Evolutionary conservation across 768 basidiomycete species (phyloP).

Genomic region (Stropharia rugosoannulata): DNA sequence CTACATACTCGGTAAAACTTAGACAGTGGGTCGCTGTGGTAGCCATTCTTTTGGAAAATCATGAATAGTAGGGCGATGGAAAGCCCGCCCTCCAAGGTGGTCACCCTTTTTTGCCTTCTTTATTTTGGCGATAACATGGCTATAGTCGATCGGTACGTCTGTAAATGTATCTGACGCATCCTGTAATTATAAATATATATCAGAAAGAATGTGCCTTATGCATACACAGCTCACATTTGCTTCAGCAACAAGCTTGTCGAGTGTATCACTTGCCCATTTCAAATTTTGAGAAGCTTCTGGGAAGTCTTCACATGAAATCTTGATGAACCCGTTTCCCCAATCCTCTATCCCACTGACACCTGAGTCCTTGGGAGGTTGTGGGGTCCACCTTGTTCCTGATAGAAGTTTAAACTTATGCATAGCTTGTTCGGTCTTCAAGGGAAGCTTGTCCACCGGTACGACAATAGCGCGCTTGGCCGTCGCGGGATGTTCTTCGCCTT

Average conservation of each 20-base stretch:
- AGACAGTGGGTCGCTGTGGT: constrained; percentile 29
- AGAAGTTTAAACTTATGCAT: constrained; percentile 86
- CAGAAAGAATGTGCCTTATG: constrained; percentile 1
- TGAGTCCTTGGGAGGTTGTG: constrained; percentile 66
- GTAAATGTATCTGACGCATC: constrained; percentile 44
- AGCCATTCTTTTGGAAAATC: constrained; percentile 92
- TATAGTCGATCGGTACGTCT: constrained; percentile 76
- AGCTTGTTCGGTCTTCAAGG: constrained; percentile 61
- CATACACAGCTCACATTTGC: constrained; percentile 69
- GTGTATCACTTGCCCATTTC: constrained; percentile 88
- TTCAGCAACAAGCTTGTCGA: constrained; percentile 75
- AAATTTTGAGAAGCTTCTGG: constrained; percentile 82
- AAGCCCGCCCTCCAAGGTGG: constrained; percentile 53
- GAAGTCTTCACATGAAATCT: constrained; percentile 90
- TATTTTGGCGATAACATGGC: constrained; percentile 73
- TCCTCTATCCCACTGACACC: constrained; percentile 51
- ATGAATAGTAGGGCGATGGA: constrained; percentile 59
- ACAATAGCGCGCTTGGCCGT: constrained; percentile 71
- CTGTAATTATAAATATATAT: constrained; percentile 24
- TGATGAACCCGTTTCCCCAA: constrained; percentile 78
- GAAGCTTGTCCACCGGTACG: constrained; percentile 71
- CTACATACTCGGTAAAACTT: neutral
- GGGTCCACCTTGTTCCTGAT: constrained; percentile 86
- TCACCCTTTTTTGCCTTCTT: constrained; percentile 76
- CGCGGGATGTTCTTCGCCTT: constrained; percentile 74